Evolutionary conservation across 2,329 filamentous ascomycete species (phyloP), one percentile per base, ranked within the genome.

Genomic region (Venturia nashicola): DNA sequence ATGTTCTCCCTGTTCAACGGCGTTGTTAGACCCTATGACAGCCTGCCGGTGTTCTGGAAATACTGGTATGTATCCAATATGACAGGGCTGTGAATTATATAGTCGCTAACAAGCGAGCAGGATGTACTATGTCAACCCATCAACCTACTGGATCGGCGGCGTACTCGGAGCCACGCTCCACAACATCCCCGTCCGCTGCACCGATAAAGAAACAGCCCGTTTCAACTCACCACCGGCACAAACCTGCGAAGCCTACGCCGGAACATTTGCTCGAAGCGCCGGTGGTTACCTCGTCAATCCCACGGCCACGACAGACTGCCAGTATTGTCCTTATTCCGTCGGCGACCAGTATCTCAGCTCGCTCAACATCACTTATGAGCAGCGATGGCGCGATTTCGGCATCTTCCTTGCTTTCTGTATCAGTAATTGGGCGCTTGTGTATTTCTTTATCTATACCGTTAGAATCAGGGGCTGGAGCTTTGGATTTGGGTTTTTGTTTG

Each of bases 391-490:
- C 55, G 80, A 84, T 67, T 82, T 82, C 64, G 82, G 82, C 2
- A 73, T 84, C 57, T 71, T 84, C 61, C 82, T 78, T 73, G 79
- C 72, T 1, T 84, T 76, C 65, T 74, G 82, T 62, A 72, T 77
- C 44, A 82, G 83, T 71, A 84, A 84, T 70, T 90, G 85, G 85
- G 76, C 80, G 48, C 73, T 91, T 63, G 86, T 90, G 0, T 89
- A 89, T 72, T 89, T 90, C 75, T 90, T 91, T 71, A 85, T 91
- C 64, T 91, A 87, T 74, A 87, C 84, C 2, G 86, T 90, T 7
- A 80, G 88, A 20, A 83, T 91, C 63, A 81, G 80, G 67, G 82
- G 86, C 8, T 91, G 87, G 86, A 82, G 75, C 27, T 91, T 91
- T 73, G 88, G 87, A 0, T 79, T 90, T 65, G 83, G 83, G 20